phyloP scores from a whole-genome alignment of 2,329 filamentous ascomycete species.

The Calycina marina region DNA sequence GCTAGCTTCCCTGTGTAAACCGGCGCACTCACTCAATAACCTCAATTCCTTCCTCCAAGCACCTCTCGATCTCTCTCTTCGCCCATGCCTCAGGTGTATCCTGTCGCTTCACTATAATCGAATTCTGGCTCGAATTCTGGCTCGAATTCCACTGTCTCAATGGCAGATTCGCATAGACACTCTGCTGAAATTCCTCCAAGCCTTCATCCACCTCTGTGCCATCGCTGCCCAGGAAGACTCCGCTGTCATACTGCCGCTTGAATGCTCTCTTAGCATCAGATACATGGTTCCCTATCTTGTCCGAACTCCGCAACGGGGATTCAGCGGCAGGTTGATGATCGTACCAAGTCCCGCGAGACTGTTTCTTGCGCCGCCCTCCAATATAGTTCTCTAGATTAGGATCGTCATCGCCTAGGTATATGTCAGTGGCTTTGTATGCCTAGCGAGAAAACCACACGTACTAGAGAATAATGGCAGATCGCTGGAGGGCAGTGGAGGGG shows the following conservation, averaged over 20 bases:
- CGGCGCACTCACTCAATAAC: slow-evolving; percentile 47
- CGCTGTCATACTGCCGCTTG: slow-evolving; percentile 49
- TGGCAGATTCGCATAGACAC: slow-evolving; percentile 3
- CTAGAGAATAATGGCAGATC: slow-evolving; percentile 19
- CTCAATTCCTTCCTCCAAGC: slow-evolving; percentile 44
- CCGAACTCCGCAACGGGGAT: slow-evolving; percentile 6
- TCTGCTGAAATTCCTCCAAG: slow-evolving; percentile 8
- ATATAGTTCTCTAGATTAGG: slow-evolving; percentile 51
- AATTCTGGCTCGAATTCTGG: too few species aligned
- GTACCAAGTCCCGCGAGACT: slow-evolving; percentile 55
- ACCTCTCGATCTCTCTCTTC: slow-evolving; percentile 32
- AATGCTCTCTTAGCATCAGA: slow-evolving; percentile 33
- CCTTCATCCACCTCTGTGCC: slow-evolving; percentile 29
- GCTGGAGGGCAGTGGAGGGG: slow-evolving; percentile 7
- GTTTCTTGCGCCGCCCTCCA: slow-evolving; percentile 41
- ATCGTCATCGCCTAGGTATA: slow-evolving; percentile 63
- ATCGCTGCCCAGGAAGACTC: slow-evolving; percentile 54
- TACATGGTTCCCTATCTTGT: slow-evolving; percentile 3
- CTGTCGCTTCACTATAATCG: background rate
- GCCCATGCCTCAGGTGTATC: slow-evolving; percentile 28
- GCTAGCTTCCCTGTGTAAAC: slow-evolving; percentile 15
- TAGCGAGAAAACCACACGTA: slow-evolving; percentile 23
- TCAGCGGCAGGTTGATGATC: slow-evolving; percentile 35
- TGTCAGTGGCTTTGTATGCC: slow-evolving; percentile 49
- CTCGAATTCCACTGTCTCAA: slow-evolving; percentile 5